phyloP scores from a whole-genome alignment of 225 moss, liverwort and hornwort genomes.

The Bryum argenteum region DNA sequence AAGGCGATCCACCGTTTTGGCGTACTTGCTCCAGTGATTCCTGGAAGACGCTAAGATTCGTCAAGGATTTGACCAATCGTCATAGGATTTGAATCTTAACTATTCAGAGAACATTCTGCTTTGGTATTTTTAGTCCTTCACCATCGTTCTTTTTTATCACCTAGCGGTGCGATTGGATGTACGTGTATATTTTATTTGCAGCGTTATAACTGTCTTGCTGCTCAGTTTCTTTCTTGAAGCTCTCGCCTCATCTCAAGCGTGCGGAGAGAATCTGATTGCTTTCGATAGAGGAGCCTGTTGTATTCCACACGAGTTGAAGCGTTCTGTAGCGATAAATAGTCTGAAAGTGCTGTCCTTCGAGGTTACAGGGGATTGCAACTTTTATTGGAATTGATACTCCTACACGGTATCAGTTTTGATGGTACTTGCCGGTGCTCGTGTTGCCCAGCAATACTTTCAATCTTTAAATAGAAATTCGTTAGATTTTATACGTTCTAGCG shows the following conservation, averaged over 20 bases:
- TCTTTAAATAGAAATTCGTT: background rate
- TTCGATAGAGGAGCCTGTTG: background rate
- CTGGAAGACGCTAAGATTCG: constrained; percentile 32
- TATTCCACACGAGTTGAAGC: constrained; percentile 11
- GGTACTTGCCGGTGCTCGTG: background rate
- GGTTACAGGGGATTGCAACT: constrained; percentile 5
- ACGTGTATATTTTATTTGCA: constrained; percentile 26
- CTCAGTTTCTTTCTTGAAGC: constrained; percentile 29
- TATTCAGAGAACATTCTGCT: constrained; percentile 44
- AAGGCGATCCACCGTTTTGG: constrained; percentile 27
- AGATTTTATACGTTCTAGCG: background rate
- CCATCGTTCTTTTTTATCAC: constrained; percentile 8
- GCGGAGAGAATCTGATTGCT: constrained; percentile 23
- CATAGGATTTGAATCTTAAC: constrained; percentile 8
- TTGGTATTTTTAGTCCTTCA: constrained; percentile 39
- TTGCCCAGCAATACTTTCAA: background rate
- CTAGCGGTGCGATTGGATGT: constrained; percentile 27
- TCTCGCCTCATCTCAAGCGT: constrained; percentile 34
- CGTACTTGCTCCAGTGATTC: constrained; percentile 31
- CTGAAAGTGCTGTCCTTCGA: constrained; percentile 6
- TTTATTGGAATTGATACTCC: background rate
- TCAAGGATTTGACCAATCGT: constrained; percentile 24
- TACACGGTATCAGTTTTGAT: background rate
- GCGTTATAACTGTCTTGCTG: constrained; percentile 33
- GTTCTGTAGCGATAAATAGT: constrained; percentile 2